Evolutionary conservation across 2,329 filamentous ascomycete genomes (phyloP), one percentile per base, ranked within the genome.

Genomic region (Chaetomiaceae sp.): DNA sequence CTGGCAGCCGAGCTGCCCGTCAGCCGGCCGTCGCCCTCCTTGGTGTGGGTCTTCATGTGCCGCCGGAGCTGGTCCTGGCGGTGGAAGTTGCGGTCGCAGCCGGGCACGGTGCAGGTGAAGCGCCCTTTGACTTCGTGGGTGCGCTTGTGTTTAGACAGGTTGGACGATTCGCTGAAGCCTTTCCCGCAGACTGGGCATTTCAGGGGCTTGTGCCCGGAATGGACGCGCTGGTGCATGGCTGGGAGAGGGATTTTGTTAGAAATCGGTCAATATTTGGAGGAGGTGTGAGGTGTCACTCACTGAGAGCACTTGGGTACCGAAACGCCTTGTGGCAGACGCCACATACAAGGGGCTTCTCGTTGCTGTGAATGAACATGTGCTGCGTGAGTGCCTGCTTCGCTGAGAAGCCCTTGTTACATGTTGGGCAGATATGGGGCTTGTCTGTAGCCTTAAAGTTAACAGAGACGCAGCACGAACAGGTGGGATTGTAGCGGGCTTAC

Each of bases 151-250:
- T 85, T 86, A 44, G 81, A 80, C 16, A 85, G 67, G 58, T 85
- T 86, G 4, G 81, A 85, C 0, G 81, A 85, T 62, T 86, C 81
- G 53, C 78, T 75, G 61, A 86, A 86, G 9, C 67, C 67, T 60
- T 80, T 82, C 40, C 71, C 73, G 57, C 82, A 86, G 23, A 76
- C 69, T 1, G 78, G 73, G 55, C 82, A 85, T 39, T 70, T 66
- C 0, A 85, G 66, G 0, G 82, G 82, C 60, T 85, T 86, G 41
- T 79, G 75, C 37, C 82, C 81, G 1, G 83, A 85, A 60, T 87
- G 84, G 1, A 77, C 82, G 34, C 82, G 75, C 59, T 77, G 76
- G 58, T 87, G 84, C 73, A 85, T 85, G n/a, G 82, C 80, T 83
- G 56, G 27, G 7, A 47, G 12, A n/a, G 41, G 21, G n/a, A n/a